A percentile compares a stretch with the other conserved stretches of the same genome.
Conservation (phyloP, 441 rosid species). For the Mallotus repandus region DNA sequence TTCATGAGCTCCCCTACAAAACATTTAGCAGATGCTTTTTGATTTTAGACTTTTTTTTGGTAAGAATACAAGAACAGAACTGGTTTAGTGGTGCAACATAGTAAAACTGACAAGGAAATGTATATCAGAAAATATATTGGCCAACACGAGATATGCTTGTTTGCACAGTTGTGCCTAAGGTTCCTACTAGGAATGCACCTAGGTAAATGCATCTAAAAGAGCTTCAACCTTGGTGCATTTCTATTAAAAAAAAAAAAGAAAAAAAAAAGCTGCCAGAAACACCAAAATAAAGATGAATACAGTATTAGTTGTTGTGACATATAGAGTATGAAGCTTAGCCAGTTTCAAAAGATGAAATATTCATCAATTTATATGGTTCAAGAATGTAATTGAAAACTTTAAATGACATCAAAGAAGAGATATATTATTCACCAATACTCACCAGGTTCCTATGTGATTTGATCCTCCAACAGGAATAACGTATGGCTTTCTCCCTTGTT, state of each 20-base stretch:
- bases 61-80: too few species aligned
- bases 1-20: too few species aligned
- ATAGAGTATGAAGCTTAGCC: neutral
- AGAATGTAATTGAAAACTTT: neutral
- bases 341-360: neutral
- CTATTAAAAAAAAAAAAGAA: too few species aligned
- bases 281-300: neutral
- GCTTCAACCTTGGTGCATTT: neutral
- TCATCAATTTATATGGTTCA: neutral
- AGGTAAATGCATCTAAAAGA: neutral
- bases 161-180: too few species aligned
- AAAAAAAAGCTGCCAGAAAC: neutral
- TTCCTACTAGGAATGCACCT: neutral
- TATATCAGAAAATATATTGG: neutral
- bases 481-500: slow-evolving; percentile 86
- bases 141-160: neutral
- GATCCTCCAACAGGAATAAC: slow-evolving; percentile 98
- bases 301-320: neutral
- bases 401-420: neutral
- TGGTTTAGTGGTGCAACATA: too few species aligned
- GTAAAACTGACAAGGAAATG: too few species aligned
- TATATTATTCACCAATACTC: slow-evolving; percentile 34
- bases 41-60: too few species aligned
- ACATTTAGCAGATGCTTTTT: too few species aligned
- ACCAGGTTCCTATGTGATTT: slow-evolving; percentile 94